phyloP scores from a whole-genome alignment of 306 rosid genomes.

The Trifolium fragiferum region DNA sequence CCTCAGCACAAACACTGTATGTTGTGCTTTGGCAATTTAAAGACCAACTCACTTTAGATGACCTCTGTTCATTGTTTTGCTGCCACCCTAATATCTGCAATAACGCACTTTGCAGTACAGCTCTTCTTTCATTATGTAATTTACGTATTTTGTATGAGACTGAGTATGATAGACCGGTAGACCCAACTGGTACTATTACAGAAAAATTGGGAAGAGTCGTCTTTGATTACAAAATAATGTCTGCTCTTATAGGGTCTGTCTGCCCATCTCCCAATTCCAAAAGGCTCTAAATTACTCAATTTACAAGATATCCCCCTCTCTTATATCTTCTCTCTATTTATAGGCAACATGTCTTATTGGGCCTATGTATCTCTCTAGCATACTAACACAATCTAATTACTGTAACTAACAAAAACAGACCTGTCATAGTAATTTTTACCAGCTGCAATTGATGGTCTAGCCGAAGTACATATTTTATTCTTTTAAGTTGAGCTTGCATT shows the following conservation, averaged over 20 bases:
- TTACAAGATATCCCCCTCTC: background rate
- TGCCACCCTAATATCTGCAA: conserved; percentile 11
- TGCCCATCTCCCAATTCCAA: background rate
- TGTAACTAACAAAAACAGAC: background rate
- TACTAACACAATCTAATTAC: background rate
- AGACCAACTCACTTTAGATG: conserved; percentile 6
- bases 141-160: background rate
- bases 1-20: background rate
- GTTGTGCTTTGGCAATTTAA: conserved; percentile 11
- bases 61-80: background rate
- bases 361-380: background rate
- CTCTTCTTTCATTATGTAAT: conserved; percentile 23
- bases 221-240: background rate
- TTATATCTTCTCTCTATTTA: background rate
- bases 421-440: background rate
- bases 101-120: background rate
- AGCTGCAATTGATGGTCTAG: no score
- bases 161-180: background rate
- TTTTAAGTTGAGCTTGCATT: no score
- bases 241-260: background rate
- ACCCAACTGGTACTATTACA: background rate
- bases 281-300: background rate
- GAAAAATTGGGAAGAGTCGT: background rate
- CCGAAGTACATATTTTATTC: no score
- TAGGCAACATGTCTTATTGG: background rate